Base-by-base conservation (phyloP, 352 stramenopile species). In the Phytophthora rubi region DNA sequence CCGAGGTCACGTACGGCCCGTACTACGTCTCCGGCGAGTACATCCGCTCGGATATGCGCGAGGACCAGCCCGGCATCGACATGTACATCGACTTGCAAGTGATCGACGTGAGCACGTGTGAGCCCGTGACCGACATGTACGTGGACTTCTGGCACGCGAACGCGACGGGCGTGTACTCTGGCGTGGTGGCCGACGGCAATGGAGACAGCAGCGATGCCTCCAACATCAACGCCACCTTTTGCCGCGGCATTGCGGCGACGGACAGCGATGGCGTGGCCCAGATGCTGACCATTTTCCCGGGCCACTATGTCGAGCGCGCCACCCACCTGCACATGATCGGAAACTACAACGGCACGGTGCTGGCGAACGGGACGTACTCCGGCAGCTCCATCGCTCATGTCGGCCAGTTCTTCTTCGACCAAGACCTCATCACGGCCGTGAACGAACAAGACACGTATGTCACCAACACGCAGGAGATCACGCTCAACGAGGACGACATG, bases 71-170 rank as follows among this genome's bases (percentile, higher is more conserved):
- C 2, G 69, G 69, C 16, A 32, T 76, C 28, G 53, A 68, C 13
- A 67, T 76, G 56, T 73, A 70, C 69, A 69, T 68, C 16, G 69
- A 71, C 23, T 8, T 73, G 13, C 69, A 76, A 23, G 53, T 76
- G 26, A 69, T 76, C 47, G 69, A 76, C 9, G 69, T 76, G 26
- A 73, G 60, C 18, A 59, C 69, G 13, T 76, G 69, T 12, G 30
- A 73, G 33, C 69, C 69, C 18, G 69, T 76, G 21, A 57, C 45
- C 6, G 42, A 73, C 53, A 66, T 73, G 57, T 76, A 72, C 53
- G 56, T 76, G 13, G 68, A 76, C 45, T 76, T 72, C 53, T 76
- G 68, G 70, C 70, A 77, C 56, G 68, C 65, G 9, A 77, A 77
- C 30, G 59, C 65, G 21, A 77, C 70, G 28, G 70, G 70, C 13